Percentiles rank a stretch among this genome's conserved stretches.
Conservation (phyloP, 257 asterid genomes). For the Ajuga chamaepitys region DNA sequence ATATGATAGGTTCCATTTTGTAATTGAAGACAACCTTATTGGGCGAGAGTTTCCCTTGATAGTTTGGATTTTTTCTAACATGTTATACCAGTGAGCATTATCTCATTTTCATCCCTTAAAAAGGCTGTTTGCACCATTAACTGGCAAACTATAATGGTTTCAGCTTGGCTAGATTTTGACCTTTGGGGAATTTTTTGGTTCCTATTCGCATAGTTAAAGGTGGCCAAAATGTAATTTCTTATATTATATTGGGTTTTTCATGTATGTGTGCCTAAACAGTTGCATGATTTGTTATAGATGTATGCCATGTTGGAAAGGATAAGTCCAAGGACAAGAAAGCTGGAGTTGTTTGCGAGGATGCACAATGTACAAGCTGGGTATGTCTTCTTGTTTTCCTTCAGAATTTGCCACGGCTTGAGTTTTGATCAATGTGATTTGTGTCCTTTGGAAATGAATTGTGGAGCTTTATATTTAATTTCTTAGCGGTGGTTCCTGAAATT, state of each 20-base stretch:
- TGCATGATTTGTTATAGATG: constrained; percentile 45
- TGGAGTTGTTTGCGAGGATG: constrained; percentile 96
- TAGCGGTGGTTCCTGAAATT: too few relatives aligned
- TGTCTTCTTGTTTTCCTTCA: constrained; percentile 21
- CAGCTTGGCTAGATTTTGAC: neutral
- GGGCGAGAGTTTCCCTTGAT: neutral
- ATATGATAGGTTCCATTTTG: neutral
- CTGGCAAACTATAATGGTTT: neutral
- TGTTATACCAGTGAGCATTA: neutral
- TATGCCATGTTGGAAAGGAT: constrained; percentile 90
- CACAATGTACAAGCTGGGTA: constrained; percentile 94
- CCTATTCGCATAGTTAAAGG: neutral
- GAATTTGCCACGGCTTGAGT: neutral
- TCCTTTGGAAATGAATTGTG: neutral
- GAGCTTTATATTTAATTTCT: neutral
- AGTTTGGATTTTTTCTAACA: neutral
- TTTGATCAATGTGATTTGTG: neutral
- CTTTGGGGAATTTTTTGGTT: neutral
- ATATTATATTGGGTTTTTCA: neutral
- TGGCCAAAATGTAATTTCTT: neutral
- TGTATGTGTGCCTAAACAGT: constrained; percentile 12
- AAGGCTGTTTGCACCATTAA: neutral
- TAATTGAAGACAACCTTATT: neutral
- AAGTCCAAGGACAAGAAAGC: constrained; percentile 94
- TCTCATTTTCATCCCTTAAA: neutral